These are phyloP conservation scores for Huntiella decipiens DNA, from an alignment of 2,329 filamentous ascomycete species.

Conservation along the genomic window DNA sequence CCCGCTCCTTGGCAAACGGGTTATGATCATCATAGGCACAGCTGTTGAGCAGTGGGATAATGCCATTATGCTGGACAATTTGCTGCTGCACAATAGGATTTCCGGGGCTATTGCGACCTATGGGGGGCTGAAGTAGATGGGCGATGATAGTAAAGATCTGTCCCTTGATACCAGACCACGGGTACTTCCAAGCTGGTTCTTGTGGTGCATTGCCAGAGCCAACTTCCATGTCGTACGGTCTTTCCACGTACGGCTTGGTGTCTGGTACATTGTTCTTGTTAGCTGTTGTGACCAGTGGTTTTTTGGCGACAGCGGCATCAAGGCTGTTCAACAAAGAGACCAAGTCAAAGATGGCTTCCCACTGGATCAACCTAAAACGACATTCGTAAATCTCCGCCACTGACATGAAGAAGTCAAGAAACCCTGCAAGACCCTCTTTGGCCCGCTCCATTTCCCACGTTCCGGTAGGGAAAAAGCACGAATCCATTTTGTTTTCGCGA, in stretches of 20 bases:
- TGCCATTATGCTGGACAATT: slow-evolving; percentile 66
- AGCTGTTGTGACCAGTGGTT: slow-evolving; percentile 34
- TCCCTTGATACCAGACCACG: slow-evolving; percentile 66
- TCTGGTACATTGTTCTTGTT: slow-evolving; percentile 14
- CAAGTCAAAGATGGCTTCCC: slow-evolving; percentile 79
- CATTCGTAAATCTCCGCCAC: slow-evolving; percentile 71
- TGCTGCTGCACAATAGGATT: slow-evolving; percentile 69
- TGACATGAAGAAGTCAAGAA: slow-evolving; percentile 81
- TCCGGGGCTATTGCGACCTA: slow-evolving; percentile 37
- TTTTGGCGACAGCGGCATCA: slow-evolving; percentile 73
- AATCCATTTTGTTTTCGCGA: slow-evolving; percentile 52
- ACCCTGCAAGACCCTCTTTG: slow-evolving; percentile 85
- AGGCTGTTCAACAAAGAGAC: slow-evolving; percentile 73
- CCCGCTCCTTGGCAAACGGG: slow-evolving; percentile 81
- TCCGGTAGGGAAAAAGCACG: slow-evolving; percentile 81
- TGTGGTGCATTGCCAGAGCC: slow-evolving; percentile 27
- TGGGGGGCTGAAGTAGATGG: slow-evolving; percentile 69
- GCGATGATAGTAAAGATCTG: slow-evolving; percentile 81
- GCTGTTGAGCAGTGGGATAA: slow-evolving; percentile 74
- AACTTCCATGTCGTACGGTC: slow-evolving; percentile 16
- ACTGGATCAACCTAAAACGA: slow-evolving; percentile 71
- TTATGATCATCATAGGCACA: slow-evolving; percentile 86
- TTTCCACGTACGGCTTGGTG: slow-evolving; percentile 25
- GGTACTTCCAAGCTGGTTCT: slow-evolving; percentile 42
- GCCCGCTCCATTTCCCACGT: slow-evolving; percentile 96